Evolutionary conservation across 768 basidiomycete species (phyloP), one percentile per base, ranked within the genome.

Genomic region (Ramaria sp.): DNA sequence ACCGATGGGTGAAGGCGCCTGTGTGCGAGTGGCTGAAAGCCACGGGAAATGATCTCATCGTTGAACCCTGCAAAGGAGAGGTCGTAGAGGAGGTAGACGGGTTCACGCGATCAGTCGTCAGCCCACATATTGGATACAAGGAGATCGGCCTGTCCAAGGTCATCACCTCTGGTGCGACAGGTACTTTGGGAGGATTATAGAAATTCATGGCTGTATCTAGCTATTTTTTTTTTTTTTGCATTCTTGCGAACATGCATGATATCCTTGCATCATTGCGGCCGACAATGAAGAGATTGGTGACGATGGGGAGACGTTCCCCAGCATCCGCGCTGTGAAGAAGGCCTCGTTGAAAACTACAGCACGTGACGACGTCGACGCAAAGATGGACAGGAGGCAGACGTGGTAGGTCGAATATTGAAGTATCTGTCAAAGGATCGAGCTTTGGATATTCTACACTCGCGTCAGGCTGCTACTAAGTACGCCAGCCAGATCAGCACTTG

Each of bases 1-100:
- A 67, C 67, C 72, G 87, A 53, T 90, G 88, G 87, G 74, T 85
- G 51, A 80, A 74, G n/a, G 71, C 75, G 59, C 88, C 87, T 7
- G 82, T 86, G 6, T 66, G 88, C 9, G 83, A 91, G 67, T 89
- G 83, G 84, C 64, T 88, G 51, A 75, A 73, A 56, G 73, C 83
- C 39, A 72, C 78, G 30, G 80, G 76, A 27, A 78, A 83, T 50
- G 76, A 78, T 39, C 49, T 86, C 22, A 69, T 77, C 15, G 69
- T 69, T 45, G 67, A 73, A 42, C 61, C 62, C 42, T 64, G 64
- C 11, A 63, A 65, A 48, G 65, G 66, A 31, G 68, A 64, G 51
- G 62, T 65, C 34, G 63, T 81, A 53, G 74, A 68, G 30, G 78
- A 80, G 59, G 70, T 75, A 12, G 79, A 83, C 54, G 88, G 85